phyloP scores from a whole-genome alignment of 2,329 filamentous ascomycete genomes.

The Botrytis tulipae region DNA sequence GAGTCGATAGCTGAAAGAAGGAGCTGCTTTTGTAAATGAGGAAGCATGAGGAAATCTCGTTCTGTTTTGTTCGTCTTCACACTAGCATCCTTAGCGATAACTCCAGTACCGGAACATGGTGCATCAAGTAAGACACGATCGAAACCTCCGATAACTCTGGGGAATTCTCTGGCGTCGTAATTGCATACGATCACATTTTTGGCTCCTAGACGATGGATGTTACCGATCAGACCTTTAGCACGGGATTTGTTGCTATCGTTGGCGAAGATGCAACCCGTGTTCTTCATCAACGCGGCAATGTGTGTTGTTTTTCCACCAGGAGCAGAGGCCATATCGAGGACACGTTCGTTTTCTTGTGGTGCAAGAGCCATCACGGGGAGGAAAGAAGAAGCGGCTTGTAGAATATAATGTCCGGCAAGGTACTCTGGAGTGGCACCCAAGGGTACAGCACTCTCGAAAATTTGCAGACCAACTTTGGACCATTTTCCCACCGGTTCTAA shows the following conservation, averaged over 20 bases:
- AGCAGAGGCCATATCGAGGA: conserved; percentile 90
- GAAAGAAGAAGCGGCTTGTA: conserved; percentile 95
- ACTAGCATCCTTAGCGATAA: conserved; percentile 93
- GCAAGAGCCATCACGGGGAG: conserved; percentile 96
- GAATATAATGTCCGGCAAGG: conserved; percentile 93
- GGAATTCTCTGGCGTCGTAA: conserved; percentile 92
- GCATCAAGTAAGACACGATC: conserved; percentile 92
- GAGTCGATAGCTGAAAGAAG: conserved; percentile 92
- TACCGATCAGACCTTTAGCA: conserved; percentile 95
- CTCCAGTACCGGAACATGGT: conserved; percentile 93
- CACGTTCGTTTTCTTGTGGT: conserved; percentile 86
- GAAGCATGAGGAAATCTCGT: conserved; percentile 87
- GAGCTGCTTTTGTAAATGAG: conserved; percentile 93
- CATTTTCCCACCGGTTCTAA: conserved; percentile 97
- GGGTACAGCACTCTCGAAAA: conserved; percentile 80
- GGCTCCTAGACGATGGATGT: conserved; percentile 90
- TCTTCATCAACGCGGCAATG: conserved; percentile 95
- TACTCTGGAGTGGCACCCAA: conserved; percentile 97
- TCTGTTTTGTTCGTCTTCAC: conserved; percentile 99
- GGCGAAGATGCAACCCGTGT: conserved; percentile 91
- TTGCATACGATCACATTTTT: conserved; percentile 95
- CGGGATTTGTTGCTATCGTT: conserved; percentile 94
- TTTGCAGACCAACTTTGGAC: conserved; percentile 95
- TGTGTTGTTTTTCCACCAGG: conserved; percentile 96
- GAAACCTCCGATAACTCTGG: conserved; percentile 91